phyloP scores from a whole-genome alignment of 768 basidiomycete species.

The Phaeolepiota aurea region DNA sequence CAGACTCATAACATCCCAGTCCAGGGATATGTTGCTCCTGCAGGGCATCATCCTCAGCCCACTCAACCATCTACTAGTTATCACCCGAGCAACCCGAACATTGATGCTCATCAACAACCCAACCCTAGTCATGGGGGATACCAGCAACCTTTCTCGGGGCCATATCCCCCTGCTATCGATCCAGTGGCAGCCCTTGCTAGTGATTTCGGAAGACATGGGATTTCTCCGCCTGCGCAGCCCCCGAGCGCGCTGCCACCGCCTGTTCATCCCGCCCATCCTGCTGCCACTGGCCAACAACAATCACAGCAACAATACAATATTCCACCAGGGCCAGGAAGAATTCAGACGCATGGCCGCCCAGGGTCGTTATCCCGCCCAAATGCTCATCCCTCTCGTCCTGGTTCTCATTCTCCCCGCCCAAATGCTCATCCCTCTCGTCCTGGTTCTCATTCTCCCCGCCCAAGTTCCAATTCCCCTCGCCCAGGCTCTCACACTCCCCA shows the following conservation, averaged over 20 bases:
- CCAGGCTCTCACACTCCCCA: background rate
- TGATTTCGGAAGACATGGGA: background rate
- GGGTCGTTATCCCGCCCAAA: no score
- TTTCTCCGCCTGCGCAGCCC: background rate
- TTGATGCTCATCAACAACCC: no score
- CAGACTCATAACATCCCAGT: conserved; percentile 1
- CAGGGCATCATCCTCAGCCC: background rate
- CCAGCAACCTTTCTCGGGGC: no score
- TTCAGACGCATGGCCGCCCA: no score
- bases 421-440: background rate
- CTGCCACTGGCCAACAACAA: conserved; percentile 8
- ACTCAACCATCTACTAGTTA: background rate
- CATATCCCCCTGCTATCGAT: background rate
- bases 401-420: background rate
- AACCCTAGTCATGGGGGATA: no score
- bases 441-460: background rate
- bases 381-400: background rate
- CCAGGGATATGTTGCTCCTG: no score
- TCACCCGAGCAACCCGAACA: no score
- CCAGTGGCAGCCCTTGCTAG: background rate
- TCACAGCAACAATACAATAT: conserved; percentile 6
- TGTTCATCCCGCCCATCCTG: conserved; percentile 23
- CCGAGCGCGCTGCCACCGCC: conserved; percentile 17
- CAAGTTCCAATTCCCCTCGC: background rate
- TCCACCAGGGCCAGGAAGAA: no score